Evolutionary conservation across 23 red algal genomes (phyloP), one percentile per base, ranked within the genome.

Genomic region (Gracilaria domingensis): DNA sequence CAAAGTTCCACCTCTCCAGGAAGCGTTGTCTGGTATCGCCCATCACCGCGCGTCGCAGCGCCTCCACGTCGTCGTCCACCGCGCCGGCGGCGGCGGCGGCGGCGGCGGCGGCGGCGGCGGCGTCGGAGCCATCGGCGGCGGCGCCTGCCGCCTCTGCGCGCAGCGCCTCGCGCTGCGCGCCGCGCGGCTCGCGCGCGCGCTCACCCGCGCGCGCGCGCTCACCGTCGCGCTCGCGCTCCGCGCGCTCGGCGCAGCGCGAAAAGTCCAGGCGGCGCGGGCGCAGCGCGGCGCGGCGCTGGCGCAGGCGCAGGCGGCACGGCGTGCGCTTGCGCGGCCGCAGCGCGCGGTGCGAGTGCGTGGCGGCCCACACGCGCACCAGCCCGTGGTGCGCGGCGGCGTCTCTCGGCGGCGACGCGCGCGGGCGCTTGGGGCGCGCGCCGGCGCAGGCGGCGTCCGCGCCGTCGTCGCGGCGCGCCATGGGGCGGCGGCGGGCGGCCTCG

Each of bases 1-100:
- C 72, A 50, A 77, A 77, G 72, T 77, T 77, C 72, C 72, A 77
- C 21, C 40, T 5, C n/a, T 50, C 39, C 72, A 77, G 42, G 20
- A 77, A 77, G 40, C 72, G 72, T 50, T 51, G 72, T 50, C 72
- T 48, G 7, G 72, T 28, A 26, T 50, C 72, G n/a, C 42, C 8
- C 72, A 77, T 77, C 40, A 77, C 45, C 8, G 11, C 40, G 40
- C 40, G 40, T 23, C 72, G 1, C 72, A 77, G 42, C 72, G 20
- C 25, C 9, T 77, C 72, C 0, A 77, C 50, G 23, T 77, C 40
- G 8, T 50, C 36, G 24, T 65, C 60, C 24, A 12, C 24, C 24
- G 24, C 8, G 23, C 8, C 60, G 24, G 60, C 60, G 24, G 16
- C 60, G 8, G n/a, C n/a, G n/a, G n/a, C 50, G 23, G 50, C 40